Conservation (phyloP, 2,329 filamentous ascomycete genomes). For the Xylaria sp. region DNA sequence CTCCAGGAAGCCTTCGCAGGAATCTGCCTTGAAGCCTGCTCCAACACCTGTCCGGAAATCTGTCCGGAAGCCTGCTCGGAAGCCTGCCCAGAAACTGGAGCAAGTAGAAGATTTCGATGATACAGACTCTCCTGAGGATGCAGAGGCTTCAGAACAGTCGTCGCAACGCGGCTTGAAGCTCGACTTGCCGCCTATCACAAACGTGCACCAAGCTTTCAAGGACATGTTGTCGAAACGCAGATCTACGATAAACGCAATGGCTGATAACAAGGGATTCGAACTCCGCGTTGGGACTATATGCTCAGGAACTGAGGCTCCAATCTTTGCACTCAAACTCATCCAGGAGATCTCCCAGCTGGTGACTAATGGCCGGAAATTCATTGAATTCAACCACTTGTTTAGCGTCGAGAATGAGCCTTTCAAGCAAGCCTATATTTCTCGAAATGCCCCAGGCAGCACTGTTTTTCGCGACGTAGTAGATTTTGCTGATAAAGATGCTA, state of each 20-base stretch:
- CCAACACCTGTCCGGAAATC: no score
- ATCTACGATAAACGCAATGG: slow-evolving; percentile 42
- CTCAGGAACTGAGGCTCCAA: slow-evolving; percentile 80
- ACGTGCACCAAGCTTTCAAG: slow-evolving; percentile 46
- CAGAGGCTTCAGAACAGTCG: not conserved
- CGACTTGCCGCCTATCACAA: slow-evolving; percentile 43
- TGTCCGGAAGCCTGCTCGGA: no score
- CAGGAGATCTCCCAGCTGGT: slow-evolving; percentile 54
- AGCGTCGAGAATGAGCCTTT: slow-evolving; percentile 71
- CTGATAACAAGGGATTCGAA: slow-evolving; percentile 44
- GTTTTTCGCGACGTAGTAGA: slow-evolving; percentile 71
- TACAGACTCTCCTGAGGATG: not conserved
- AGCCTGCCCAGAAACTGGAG: not conserved
- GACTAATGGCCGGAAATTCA: slow-evolving; percentile 45
- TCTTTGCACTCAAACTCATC: slow-evolving; percentile 72
- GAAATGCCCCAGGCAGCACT: slow-evolving; percentile 63
- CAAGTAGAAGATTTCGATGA: not conserved
- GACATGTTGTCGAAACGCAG: slow-evolving; percentile 43
- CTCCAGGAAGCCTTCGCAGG: no score
- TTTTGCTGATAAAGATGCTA: slow-evolving; percentile 54
- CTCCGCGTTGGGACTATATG: slow-evolving; percentile 76
- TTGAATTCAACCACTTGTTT: slow-evolving; percentile 66
- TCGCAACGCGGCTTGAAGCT: slow-evolving; percentile 35
- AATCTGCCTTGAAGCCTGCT: no score
- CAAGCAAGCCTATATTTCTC: slow-evolving; percentile 73